Conservation (phyloP, 2,329 filamentous ascomycete species). For the Colletotrichum coccodes region DNA sequence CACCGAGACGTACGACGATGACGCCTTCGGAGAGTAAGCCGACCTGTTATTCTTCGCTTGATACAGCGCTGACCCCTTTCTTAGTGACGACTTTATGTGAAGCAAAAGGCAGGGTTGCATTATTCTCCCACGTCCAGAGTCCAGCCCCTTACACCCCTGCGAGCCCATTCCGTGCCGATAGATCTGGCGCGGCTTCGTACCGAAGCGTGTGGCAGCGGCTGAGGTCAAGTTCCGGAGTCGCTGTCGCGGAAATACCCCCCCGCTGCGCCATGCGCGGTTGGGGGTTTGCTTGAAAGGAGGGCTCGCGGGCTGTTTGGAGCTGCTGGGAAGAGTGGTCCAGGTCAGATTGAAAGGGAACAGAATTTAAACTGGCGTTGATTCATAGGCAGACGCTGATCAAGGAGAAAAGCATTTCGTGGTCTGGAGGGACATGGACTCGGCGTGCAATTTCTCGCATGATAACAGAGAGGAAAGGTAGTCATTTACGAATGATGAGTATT, state of each 20-base stretch:
- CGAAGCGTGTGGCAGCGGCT: conserved; percentile 13
- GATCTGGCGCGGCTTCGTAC: conserved; percentile 10
- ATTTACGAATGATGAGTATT: conserved; percentile 11
- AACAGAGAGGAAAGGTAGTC: background rate
- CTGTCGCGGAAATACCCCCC: conserved; percentile 1
- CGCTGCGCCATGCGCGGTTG: conserved; percentile 4
- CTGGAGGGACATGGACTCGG: background rate
- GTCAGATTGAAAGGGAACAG: background rate
- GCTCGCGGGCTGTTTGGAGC: conserved; percentile 1
- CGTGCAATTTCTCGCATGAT: background rate
- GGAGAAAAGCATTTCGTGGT: background rate
- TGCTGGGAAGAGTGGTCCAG: background rate
- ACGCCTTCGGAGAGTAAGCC: conserved; percentile 84
- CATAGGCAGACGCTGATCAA: conserved; percentile 2
- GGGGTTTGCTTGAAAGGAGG: background rate
- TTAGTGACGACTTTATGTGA: conserved; percentile 80
- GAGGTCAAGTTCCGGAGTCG: background rate
- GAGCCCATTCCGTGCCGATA: conserved; percentile 11
- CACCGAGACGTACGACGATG: conserved; percentile 82
- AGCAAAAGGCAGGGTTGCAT: conserved; percentile 37
- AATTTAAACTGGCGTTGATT: conserved; percentile 3
- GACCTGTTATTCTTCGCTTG: background rate
- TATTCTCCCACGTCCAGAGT: conserved; percentile 22
- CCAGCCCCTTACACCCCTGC: conserved; percentile 4
- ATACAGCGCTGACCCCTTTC: conserved; percentile 34